Evolutionary conservation across 2,329 filamentous ascomycete genomes (phyloP).

Genomic region (Claviceps arundinis): DNA sequence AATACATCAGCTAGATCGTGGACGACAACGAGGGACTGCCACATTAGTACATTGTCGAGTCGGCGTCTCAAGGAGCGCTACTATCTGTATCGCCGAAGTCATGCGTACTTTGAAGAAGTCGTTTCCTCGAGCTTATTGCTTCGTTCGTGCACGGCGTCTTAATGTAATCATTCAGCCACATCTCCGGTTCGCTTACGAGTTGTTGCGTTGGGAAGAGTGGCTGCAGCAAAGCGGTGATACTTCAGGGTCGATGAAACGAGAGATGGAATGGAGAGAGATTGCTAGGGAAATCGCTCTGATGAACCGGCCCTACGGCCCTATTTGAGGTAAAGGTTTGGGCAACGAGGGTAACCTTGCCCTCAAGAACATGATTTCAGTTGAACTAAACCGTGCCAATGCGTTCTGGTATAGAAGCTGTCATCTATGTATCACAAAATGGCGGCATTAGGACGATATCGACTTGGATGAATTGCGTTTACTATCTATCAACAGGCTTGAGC

Average conservation of each 20-base stretch:
- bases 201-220: conserved; percentile 88
- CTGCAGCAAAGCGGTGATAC: conserved; percentile 42
- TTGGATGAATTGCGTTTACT: no score
- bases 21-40: conserved; percentile 61
- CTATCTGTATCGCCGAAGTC: conserved; percentile 97
- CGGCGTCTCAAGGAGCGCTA: conserved; percentile 87
- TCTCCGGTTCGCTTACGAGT: conserved; percentile 84
- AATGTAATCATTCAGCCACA: conserved; percentile 99
- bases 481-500: no score
- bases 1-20: conserved; percentile 47
- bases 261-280: conserved; percentile 85
- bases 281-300: conserved; percentile 84
- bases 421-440: not conserved
- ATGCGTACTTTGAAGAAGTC: conserved; percentile 73
- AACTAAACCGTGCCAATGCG: not conserved
- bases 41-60: conserved; percentile 95
- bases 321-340: conserved; percentile 30
- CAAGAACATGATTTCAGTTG: not conserved
- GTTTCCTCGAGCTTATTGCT: conserved; percentile 90
- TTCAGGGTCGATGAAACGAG: conserved; percentile 42
- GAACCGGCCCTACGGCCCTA: conserved; percentile 45
- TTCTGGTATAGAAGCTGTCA: no score
- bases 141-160: conserved; percentile 77
- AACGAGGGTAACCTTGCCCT: not conserved
- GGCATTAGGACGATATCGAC: not conserved